These are phyloP conservation scores for Arthrobotrys megalospora DNA, from an alignment of 2,329 filamentous ascomycete species.

Conservation along the genomic window DNA sequence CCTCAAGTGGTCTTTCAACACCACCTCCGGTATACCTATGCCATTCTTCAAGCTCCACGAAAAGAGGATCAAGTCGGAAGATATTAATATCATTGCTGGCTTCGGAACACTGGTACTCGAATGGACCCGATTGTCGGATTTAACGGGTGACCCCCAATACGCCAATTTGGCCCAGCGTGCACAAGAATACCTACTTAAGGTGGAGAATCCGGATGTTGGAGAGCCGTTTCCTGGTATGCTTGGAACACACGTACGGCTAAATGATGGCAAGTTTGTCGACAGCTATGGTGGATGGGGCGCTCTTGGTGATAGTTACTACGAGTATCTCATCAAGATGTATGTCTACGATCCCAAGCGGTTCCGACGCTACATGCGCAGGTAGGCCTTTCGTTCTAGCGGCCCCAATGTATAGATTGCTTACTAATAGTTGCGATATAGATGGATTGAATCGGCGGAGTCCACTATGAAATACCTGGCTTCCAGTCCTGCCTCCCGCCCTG, in stretches of 20 bases:
- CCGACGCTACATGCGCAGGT: constrained; percentile 76
- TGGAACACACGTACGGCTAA: constrained; percentile 77
- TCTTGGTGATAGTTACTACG: constrained; percentile 85
- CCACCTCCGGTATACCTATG: constrained; percentile 80
- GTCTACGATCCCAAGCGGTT: constrained; percentile 80
- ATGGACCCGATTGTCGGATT: constrained; percentile 84
- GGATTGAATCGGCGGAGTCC: constrained; percentile 82
- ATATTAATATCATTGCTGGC: constrained; percentile 80
- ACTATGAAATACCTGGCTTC: constrained; percentile 80
- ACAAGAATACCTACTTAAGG: constrained; percentile 79
- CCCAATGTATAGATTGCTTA: not conserved
- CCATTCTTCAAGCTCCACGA: constrained; percentile 77
- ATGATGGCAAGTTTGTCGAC: constrained; percentile 78
- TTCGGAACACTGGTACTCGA: constrained; percentile 85
- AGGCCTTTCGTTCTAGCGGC: constrained; percentile 6
- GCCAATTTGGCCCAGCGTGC: constrained; percentile 77
- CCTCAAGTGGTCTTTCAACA: constrained; percentile 83
- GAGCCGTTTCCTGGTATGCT: constrained; percentile 85
- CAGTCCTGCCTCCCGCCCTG: constrained; percentile 76
- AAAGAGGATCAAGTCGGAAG: constrained; percentile 66
- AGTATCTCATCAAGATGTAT: constrained; percentile 93
- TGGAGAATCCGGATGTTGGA: constrained; percentile 72
- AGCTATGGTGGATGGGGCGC: constrained; percentile 81
- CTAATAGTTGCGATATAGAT: constrained; percentile 66
- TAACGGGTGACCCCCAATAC: constrained; percentile 79